Evolutionary conservation across 768 basidiomycete genomes (phyloP).

Genomic region (Rickenella mellea): DNA sequence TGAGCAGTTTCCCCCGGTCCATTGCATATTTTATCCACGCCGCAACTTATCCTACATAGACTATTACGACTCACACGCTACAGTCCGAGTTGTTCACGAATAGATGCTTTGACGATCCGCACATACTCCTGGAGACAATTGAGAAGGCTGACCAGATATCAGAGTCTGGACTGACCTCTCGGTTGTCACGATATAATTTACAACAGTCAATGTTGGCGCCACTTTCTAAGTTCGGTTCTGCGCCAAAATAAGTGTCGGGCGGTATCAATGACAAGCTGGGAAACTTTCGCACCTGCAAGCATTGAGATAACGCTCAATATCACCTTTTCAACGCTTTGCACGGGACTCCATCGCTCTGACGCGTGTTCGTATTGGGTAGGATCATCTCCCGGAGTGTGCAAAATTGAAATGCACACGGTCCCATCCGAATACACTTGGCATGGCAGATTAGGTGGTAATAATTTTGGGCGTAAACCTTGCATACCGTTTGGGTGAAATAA

Average conservation of each 20-base stretch:
- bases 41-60: too few species aligned
- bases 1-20: too few species aligned
- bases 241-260: neutral
- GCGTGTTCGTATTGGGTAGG: constrained; percentile 92
- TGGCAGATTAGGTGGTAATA: neutral
- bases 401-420: constrained; percentile 94
- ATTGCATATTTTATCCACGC: too few species aligned
- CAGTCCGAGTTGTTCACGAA: constrained; percentile 78
- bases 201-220: constrained; percentile 97
- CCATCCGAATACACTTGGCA: constrained; percentile 86
- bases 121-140: constrained; percentile 63
- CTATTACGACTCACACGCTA: constrained; percentile 20
- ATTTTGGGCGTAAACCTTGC: constrained; percentile 18
- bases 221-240: constrained; percentile 95
- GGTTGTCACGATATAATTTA: constrained; percentile 91
- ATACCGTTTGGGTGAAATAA: constrained; percentile 95
- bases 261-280: neutral
- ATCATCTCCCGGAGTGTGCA: constrained; percentile 90
- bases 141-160: neutral
- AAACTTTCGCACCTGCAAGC: constrained; percentile 62
- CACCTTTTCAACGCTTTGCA: constrained; percentile 96
- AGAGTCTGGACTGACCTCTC: constrained; percentile 25
- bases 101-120: constrained; percentile 70
- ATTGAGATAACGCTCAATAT: constrained; percentile 93
- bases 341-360: constrained; percentile 97